A percentile compares a stretch with the other conserved stretches of the same genome.
These are phyloP conservation scores for Theobroma cacao DNA, from an alignment of 345 rosid genomes.

Conservation along the genomic window DNA sequence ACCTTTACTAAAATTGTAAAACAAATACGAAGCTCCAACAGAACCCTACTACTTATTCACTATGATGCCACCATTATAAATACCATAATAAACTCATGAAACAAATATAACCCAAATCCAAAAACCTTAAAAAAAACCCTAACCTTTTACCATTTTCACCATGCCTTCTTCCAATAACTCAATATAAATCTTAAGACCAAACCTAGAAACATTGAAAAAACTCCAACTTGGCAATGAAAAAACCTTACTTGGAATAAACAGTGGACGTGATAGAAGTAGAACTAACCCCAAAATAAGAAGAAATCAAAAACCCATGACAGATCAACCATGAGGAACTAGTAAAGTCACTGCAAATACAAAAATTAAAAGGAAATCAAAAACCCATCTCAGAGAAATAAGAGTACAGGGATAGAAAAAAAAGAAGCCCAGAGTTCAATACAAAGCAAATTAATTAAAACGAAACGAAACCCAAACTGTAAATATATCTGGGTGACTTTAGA, in stretches of 20 bases:
- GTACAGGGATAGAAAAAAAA: neutral
- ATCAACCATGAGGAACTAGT: constrained; percentile 29
- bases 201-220: constrained; percentile 3
- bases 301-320: constrained; percentile 28
- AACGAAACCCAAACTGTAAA: constrained; percentile 19
- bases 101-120: neutral
- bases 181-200: neutral
- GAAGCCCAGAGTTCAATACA: neutral
- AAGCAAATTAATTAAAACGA: neutral
- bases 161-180: constrained; percentile 9
- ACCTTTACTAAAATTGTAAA: neutral
- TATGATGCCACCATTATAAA: constrained; percentile 7
- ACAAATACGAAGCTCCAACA: constrained; percentile 24
- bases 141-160: constrained; percentile 16
- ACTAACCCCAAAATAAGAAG: constrained; percentile 19
- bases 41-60: constrained; percentile 11
- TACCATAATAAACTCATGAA: neutral
- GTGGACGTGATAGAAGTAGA: neutral
- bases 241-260: constrained; percentile 12
- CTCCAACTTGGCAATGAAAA: neutral
- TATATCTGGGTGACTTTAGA: neutral
- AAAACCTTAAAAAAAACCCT: constrained; percentile 8
- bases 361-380: constrained; percentile 12
- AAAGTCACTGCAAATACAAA: constrained; percentile 34
- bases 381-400: neutral